Evolutionary conservation across 257 asterid species (phyloP).

Genomic region (Thymus quinquecostatus): DNA sequence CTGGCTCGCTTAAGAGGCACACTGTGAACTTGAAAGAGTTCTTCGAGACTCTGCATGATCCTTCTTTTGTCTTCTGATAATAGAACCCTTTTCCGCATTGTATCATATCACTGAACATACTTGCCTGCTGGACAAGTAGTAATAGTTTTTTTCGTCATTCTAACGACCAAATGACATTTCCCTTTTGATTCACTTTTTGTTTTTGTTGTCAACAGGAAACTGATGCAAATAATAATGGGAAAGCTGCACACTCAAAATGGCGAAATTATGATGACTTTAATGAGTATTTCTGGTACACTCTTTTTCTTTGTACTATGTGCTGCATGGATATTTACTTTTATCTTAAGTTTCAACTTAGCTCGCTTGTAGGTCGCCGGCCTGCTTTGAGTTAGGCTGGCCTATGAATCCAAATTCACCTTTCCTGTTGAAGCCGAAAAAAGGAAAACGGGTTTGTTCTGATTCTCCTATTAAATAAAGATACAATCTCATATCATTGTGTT

Average conservation of each 20-base stretch:
- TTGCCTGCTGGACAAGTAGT: conserved; percentile 10
- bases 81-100: neutral
- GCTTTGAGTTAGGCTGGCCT: conserved; percentile 93
- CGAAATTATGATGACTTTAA: conserved; percentile 96
- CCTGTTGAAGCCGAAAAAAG: conserved; percentile 58
- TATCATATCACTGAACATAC: neutral
- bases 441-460: conserved; percentile 78
- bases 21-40: neutral
- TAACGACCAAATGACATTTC: neutral
- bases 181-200: conserved; percentile 13
- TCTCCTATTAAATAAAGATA: conserved; percentile 10
- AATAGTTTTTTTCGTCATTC: conserved; percentile 12
- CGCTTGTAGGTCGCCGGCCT: conserved; percentile 79
- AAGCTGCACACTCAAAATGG: conserved; percentile 95
- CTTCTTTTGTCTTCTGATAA: neutral
- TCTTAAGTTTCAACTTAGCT: conserved; percentile 20
- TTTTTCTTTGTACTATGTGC: conserved; percentile 19
- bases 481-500: neutral
- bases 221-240: conserved; percentile 69
- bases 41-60: neutral
- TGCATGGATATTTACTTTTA: conserved; percentile 4
- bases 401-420: conserved; percentile 68
- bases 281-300: conserved; percentile 84
- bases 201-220: conserved; percentile 65
- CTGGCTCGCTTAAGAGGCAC: conserved; percentile 22